phyloP scores from a whole-genome alignment of 441 rosid genomes.

The Viola pubescens region DNA sequence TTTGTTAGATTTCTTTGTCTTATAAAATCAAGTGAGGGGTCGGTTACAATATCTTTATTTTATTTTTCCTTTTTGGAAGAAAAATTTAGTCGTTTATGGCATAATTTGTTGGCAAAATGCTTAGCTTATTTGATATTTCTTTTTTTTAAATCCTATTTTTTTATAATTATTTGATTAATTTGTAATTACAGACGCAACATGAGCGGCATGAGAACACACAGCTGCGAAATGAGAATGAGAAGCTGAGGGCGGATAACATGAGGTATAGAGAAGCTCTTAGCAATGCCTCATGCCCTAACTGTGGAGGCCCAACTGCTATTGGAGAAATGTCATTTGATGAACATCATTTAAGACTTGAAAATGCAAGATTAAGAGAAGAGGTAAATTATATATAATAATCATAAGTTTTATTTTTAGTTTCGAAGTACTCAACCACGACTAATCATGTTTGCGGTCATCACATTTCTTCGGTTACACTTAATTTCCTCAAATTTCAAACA shows the following conservation, averaged over 20 bases:
- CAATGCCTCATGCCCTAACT: constrained; percentile 85
- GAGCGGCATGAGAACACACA: constrained; percentile 81
- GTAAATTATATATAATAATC: constrained; percentile 21
- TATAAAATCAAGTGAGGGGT: background rate
- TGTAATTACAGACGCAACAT: constrained; percentile 56
- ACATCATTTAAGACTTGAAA: constrained; percentile 83
- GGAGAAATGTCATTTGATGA: constrained; percentile 96
- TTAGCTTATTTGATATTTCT: background rate
- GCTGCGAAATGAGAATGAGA: constrained; percentile 76
- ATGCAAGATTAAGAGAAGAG: constrained; percentile 83
- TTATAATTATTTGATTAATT: background rate
- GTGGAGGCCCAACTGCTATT: constrained; percentile 86
- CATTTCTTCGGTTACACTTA: too few relatives aligned
- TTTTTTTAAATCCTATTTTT: background rate
- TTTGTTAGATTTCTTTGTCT: background rate
- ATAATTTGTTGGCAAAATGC: constrained; percentile 1
- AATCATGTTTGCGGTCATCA: background rate
- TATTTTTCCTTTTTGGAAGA: too few relatives aligned
- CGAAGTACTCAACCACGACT: background rate
- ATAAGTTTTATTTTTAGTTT: background rate
- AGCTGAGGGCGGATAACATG: constrained; percentile 74
- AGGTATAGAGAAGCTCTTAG: constrained; percentile 74
- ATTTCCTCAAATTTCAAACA: too few relatives aligned
- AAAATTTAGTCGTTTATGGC: background rate
- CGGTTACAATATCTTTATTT: constrained; percentile 16